These are phyloP conservation scores for Ceratocystis eucalypticola DNA, from an alignment of 2,329 filamentous ascomycete genomes.

Conservation along the genomic window DNA sequence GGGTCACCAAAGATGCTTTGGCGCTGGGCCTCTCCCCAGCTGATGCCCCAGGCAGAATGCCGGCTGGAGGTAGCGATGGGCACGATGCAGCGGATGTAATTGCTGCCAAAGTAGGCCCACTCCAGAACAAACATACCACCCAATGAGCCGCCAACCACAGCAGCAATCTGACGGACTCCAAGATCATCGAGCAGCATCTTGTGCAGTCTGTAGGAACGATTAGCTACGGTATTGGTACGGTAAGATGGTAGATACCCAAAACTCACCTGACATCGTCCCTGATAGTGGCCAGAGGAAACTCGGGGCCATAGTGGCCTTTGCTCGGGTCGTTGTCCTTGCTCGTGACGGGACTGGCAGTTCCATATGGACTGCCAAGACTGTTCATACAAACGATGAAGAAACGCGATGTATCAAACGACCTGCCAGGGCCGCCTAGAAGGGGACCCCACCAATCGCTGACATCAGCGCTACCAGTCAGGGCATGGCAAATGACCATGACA, in stretches of 20 bases:
- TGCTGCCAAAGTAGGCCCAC: conserved; percentile 80
- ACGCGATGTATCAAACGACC: conserved; percentile 65
- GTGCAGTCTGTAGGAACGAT: conserved; percentile 45
- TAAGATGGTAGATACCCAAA: neutral
- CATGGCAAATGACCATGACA: conserved; percentile 68
- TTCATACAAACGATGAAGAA: conserved; percentile 85
- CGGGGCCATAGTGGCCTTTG: conserved; percentile 75
- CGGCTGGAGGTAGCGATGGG: conserved; percentile 74
- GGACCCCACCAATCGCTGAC: conserved; percentile 84
- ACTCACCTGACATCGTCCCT: conserved; percentile 85
- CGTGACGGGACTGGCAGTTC: conserved; percentile 78
- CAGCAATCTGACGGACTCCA: conserved; percentile 63
- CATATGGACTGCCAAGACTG: conserved; percentile 72
- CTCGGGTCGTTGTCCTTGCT: conserved; percentile 65
- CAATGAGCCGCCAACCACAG: conserved; percentile 71
- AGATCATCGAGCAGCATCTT: conserved; percentile 68
- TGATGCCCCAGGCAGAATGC: conserved; percentile 82
- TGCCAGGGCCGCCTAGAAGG: conserved; percentile 60
- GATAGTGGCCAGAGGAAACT: conserved; percentile 91
- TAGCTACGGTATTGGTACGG: neutral
- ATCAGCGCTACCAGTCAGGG: conserved; percentile 72
- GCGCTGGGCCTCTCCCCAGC: conserved; percentile 77
- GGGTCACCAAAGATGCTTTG: conserved; percentile 96
- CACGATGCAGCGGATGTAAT: conserved; percentile 68
- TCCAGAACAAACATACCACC: conserved; percentile 85